These are phyloP conservation scores for Ramularia endophylla DNA, from an alignment of 2,329 filamentous ascomycete species.

Conservation along the genomic window DNA sequence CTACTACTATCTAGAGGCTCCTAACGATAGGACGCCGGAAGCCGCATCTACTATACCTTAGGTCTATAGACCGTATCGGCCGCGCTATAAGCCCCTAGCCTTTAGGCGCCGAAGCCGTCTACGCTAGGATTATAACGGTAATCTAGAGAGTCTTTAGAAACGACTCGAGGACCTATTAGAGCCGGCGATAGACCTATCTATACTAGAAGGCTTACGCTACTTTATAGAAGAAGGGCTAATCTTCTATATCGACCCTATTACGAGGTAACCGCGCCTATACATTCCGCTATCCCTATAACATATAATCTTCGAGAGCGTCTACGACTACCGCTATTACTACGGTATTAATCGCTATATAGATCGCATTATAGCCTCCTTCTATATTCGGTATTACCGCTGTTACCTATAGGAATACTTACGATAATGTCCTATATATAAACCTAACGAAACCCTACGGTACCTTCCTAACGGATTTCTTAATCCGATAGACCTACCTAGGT, in stretches of 20 bases:
- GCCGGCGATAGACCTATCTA: background rate
- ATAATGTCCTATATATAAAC: background rate
- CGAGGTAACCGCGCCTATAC: background rate
- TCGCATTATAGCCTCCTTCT: background rate
- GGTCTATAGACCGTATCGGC: no score
- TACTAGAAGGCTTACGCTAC: background rate
- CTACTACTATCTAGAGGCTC: no score
- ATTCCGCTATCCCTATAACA: background rate
- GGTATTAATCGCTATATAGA: background rate
- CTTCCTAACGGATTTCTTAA: background rate
- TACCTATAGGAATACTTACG: slow-evolving; percentile 1
- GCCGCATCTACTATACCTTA: no score
- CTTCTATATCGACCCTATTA: slow-evolving; percentile 2
- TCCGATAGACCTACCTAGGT: slow-evolving; percentile 1
- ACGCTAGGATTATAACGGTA: no score
- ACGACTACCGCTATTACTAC: background rate
- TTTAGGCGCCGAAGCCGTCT: no score
- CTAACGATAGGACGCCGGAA: no score
- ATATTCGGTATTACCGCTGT: background rate
- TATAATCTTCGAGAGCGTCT: background rate
- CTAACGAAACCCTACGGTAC: background rate
- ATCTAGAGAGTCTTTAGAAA: background rate
- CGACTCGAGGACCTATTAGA: background rate
- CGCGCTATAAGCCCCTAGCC: no score
- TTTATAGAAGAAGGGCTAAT: slow-evolving; percentile 3